Percentiles rank a stretch among this genome's conserved stretches.
phyloP scores from a whole-genome alignment of 108 stramenopile genomes.

The Nannochloropsis granulata region DNA sequence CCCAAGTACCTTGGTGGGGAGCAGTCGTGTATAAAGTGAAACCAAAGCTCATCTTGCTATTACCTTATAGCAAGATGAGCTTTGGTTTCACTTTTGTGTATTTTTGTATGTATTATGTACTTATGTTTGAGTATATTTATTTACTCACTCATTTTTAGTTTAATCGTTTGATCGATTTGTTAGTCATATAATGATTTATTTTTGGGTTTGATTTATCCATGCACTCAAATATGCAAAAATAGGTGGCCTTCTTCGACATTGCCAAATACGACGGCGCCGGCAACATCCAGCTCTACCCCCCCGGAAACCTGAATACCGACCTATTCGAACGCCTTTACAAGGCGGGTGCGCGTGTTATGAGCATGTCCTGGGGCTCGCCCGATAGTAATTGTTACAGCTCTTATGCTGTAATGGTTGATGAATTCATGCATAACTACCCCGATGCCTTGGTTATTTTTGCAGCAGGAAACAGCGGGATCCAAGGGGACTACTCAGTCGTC shows the following conservation, averaged over 20 bases:
- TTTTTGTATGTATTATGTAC: too few relatives aligned
- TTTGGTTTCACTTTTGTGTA: too few relatives aligned
- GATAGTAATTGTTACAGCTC: conserved; percentile 12
- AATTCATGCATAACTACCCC: conserved; percentile 20
- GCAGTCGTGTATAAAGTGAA: too few relatives aligned
- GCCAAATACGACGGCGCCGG: conserved; percentile 1
- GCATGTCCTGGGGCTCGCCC: conserved; percentile 22
- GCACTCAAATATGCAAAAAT: too few relatives aligned
- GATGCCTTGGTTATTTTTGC: conserved; percentile 49
- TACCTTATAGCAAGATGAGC: too few relatives aligned
- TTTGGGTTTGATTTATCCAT: too few relatives aligned
- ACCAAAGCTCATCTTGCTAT: too few relatives aligned
- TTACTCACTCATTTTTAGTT: too few relatives aligned
- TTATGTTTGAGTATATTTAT: too few relatives aligned
- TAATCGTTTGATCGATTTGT: too few relatives aligned
- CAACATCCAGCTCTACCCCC: background rate
- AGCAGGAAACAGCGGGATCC: conserved; percentile 50
- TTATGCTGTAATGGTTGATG: conserved; percentile 20
- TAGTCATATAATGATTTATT: too few relatives aligned
- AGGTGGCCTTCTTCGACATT: conserved; percentile 24
- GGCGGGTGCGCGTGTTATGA: conserved; percentile 15
- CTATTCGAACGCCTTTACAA: conserved; percentile 13
- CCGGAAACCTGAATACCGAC: background rate
- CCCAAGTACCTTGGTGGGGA: too few relatives aligned
- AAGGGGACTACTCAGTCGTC: conserved; percentile 32